These are phyloP conservation scores for Mortierella alpina DNA, from an alignment of 192 early-diverging fungal species.

Conservation along the genomic window DNA sequence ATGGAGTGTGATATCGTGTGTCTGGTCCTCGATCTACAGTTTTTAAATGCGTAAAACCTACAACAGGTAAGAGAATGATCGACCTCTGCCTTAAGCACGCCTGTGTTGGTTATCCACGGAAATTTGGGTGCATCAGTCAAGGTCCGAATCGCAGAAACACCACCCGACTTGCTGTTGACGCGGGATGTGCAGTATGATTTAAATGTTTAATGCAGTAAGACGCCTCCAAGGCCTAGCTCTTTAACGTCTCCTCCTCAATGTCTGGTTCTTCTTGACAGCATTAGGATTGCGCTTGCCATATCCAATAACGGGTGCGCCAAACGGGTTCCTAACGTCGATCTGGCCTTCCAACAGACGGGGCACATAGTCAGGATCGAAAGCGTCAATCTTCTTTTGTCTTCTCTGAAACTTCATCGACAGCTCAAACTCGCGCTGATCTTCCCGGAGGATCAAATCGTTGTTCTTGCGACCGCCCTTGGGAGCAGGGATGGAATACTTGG, in stretches of 20 bases:
- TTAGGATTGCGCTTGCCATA: conserved; percentile 81
- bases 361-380: conserved; percentile 77
- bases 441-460: conserved; percentile 84
- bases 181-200: too few relatives aligned
- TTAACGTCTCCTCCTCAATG: conserved; percentile 47
- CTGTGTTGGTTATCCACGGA: too few relatives aligned
- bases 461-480: conserved; percentile 83
- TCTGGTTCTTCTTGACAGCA: conserved; percentile 54
- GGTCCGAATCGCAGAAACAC: too few relatives aligned
- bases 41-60: too few relatives aligned
- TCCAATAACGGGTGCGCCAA: conserved; percentile 73
- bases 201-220: too few relatives aligned
- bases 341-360: conserved; percentile 61
- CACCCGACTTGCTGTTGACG: too few relatives aligned
- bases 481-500: conserved; percentile 87
- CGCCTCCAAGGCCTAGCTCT: neutral
- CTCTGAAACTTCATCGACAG: conserved; percentile 63
- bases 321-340: conserved; percentile 66
- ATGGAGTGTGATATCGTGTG: too few relatives aligned
- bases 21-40: too few relatives aligned
- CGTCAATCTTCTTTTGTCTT: conserved; percentile 65
- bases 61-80: too few relatives aligned
- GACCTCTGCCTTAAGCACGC: too few relatives aligned
- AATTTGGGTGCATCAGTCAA: too few relatives aligned
- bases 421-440: conserved; percentile 91